Conservation (phyloP, 345 rosid species). For the Firmiana major region DNA sequence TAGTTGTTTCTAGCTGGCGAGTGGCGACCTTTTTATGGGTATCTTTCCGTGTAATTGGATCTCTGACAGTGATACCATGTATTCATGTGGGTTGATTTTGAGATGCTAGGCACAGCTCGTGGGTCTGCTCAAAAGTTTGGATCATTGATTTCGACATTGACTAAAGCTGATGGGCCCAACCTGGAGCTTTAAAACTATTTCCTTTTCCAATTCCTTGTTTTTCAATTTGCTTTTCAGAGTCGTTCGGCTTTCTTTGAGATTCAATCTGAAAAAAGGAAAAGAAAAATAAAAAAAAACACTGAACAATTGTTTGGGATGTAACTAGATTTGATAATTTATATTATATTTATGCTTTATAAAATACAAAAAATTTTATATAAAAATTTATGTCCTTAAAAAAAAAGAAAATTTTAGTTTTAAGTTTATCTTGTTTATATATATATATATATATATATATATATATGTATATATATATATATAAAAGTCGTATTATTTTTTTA, state of each 20-base stretch:
- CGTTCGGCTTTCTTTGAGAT: not conserved
- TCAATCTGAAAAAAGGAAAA: not conserved
- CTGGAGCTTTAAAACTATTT: not conserved
- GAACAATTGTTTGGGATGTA: not conserved
- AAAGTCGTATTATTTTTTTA: no score
- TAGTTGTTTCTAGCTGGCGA: slow-evolving; percentile 47
- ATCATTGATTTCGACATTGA: slow-evolving; percentile 15
- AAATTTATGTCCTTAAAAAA: no score
- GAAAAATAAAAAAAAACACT: not conserved
- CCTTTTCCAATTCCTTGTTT: not conserved
- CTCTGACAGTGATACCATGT: slow-evolving; percentile 11
- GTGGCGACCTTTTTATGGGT: slow-evolving; percentile 29
- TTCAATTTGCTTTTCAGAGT: not conserved
- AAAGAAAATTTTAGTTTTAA: no score
- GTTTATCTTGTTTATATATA: no score
- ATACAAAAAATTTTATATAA: no score
- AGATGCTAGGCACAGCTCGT: slow-evolving; percentile 20
- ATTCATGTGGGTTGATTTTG: slow-evolving; percentile 28
- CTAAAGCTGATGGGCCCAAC: slow-evolving; percentile 7
- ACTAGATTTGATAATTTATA: no score
- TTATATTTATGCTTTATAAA: no score
- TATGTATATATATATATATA: no score
- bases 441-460: no score
- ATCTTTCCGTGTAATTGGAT: slow-evolving; percentile 21
- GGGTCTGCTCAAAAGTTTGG: slow-evolving; percentile 21